Conservation (phyloP, 2,329 filamentous ascomycete genomes). For the Xylariaceae sp. region DNA sequence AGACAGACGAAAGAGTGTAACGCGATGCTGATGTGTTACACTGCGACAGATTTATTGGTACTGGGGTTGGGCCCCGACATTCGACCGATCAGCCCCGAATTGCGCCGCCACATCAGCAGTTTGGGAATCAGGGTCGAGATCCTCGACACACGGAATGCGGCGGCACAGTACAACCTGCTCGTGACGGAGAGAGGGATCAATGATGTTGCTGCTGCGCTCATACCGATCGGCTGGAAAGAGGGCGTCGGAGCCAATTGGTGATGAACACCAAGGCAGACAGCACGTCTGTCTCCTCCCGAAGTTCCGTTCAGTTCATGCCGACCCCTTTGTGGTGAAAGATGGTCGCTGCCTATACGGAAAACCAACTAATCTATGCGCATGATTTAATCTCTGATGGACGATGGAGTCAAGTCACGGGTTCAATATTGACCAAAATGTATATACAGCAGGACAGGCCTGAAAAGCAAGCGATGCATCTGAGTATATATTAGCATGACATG, state of each 20-base stretch:
- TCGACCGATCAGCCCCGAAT: conserved; percentile 68
- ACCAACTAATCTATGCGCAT: neutral
- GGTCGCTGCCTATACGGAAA: too few species aligned
- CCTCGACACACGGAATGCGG: conserved; percentile 87
- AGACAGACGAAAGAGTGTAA: neutral
- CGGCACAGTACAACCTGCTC: conserved; percentile 88
- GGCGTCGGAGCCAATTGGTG: conserved; percentile 39
- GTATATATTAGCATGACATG: neutral
- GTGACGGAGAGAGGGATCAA: conserved; percentile 87
- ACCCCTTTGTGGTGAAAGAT: too few species aligned
- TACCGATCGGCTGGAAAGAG: conserved; percentile 80
- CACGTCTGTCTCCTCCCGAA: neutral
- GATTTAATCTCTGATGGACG: neutral
- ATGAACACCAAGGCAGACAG: neutral
- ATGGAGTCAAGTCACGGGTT: neutral
- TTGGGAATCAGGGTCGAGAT: conserved; percentile 84
- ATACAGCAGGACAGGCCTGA: neutral
- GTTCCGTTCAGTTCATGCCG: too few species aligned
- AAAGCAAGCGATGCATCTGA: neutral
- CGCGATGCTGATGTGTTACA: conserved; percentile 2
- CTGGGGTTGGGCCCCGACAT: conserved; percentile 78
- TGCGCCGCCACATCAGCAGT: conserved; percentile 64
- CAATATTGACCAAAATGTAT: neutral
- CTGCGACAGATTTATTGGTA: conserved; percentile 68
- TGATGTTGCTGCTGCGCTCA: conserved; percentile 79